Base-by-base conservation (phyloP, 163 green algal genomes). In the Scenedesmus sp. region DNA sequence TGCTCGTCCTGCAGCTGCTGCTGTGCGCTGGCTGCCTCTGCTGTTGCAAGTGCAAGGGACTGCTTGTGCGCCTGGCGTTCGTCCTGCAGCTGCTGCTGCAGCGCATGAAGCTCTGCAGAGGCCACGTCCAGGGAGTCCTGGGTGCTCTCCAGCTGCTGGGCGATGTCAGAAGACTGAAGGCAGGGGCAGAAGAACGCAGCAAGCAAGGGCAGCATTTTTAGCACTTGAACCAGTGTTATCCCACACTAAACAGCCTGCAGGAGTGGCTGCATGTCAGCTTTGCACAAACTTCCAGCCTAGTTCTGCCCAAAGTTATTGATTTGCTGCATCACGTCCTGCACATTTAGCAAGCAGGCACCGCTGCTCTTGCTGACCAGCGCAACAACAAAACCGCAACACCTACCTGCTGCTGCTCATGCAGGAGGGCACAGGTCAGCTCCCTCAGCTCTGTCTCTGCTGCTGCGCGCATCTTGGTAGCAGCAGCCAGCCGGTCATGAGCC, bases 31-130 rank as follows among this genome's bases (percentile, higher is more conserved):
- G 23, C 52, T 20, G 67, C 67, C 57, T 90, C 86, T 56, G 70
- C 67, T 26, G 73, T 77, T 2, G 81, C 23, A 6, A 55, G 0
- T 0, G n/a, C n/a, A 13, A 91, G 59, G 6, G 66, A 54, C 87
- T 91, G 87, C 7, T 23, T 15, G 76, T 91, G 76, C 5, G 66
- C 16, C 18, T 13, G 10, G 76, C 87, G 87, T n/a, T 91, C 76
- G 9, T 86, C 54, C 87, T 91, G 87, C 34, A 91, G 56, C 60
- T 87, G 87, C 56, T 91, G 74, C 59, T 91, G 87, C 56, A 91
- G 34, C 5, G 7, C 54, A n/a, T 79, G n/a, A 26, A 91, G 76
- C 15, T 86, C 15, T 16, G 13, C 57, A 54, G 87, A 77, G 6
- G 23, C 76, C 6, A 62, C n/a, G 16, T 52, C 13, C 26, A 91